These are phyloP conservation scores for Knoxdaviesia proteae DNA, from an alignment of 2,329 filamentous ascomycete genomes.

Conservation along the genomic window DNA sequence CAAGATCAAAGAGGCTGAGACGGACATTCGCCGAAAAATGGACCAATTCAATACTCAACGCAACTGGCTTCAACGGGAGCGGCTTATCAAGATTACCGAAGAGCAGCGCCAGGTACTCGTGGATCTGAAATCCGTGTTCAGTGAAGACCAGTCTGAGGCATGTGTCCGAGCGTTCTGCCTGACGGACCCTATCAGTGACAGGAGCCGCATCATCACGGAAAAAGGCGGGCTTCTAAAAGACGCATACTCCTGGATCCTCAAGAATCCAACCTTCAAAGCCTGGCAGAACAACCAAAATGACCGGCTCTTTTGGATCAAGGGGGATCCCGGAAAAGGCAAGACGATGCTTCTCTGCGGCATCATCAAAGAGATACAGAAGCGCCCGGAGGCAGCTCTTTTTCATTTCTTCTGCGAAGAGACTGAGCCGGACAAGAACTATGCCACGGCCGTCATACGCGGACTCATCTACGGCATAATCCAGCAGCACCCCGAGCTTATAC, in stretches of 20 bases:
- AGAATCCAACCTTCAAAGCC: slow-evolving; percentile 7
- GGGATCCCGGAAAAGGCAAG: slow-evolving; percentile 20
- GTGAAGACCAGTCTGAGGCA: no score
- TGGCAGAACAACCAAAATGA: slow-evolving; percentile 8
- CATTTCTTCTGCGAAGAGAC: slow-evolving; percentile 23
- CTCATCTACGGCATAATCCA: slow-evolving; percentile 18
- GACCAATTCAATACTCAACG: no score
- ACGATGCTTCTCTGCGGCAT: slow-evolving; percentile 20
- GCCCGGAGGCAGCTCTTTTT: neutral
- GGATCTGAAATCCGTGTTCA: no score
- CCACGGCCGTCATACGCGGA: slow-evolving; percentile 18
- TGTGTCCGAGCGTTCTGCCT: neutral
- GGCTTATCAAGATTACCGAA: no score
- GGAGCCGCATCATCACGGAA: slow-evolving; percentile 9
- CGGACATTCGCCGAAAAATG: no score
- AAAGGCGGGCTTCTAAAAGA: slow-evolving; percentile 10
- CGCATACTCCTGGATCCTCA: slow-evolving; percentile 14
- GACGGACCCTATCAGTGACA: slow-evolving; percentile 14
- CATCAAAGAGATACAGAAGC: slow-evolving; percentile 12
- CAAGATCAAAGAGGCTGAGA: no score
- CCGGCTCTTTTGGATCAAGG: slow-evolving; percentile 16
- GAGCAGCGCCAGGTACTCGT: no score
- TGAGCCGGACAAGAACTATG: slow-evolving; percentile 15
- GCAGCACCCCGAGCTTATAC: slow-evolving; percentile 12
- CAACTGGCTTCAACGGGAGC: no score